Base-by-base conservation (phyloP, 2,329 filamentous ascomycete species). In the Dryadomyces quercus-mongolicae region DNA sequence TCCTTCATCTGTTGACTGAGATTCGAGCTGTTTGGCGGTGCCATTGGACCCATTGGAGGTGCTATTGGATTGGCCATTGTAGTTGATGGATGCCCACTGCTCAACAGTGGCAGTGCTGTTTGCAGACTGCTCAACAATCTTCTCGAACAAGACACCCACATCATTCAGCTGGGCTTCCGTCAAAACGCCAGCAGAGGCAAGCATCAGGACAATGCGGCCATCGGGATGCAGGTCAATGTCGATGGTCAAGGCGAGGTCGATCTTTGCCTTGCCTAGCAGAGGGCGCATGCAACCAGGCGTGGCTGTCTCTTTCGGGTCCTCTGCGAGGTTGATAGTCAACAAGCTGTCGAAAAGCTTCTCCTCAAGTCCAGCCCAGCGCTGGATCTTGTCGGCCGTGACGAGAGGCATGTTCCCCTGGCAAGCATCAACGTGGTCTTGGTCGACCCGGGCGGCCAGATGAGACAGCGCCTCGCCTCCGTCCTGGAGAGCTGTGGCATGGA, bases 281-380 rank as follows among this genome's bases (percentile, higher is more conserved):
- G 59, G 21, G 21, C 16, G 58, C 57, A 62, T 57, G 40, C 42
- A 16, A 3, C 55, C 55, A 2, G 51, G 43, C 3, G 3, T 10
- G 36, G 21, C 5, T 7, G 22, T 22, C 13, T 9, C 6, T 3
- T n/a, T 20, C 13, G 51, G 7, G 3, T 21, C 22, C 9, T 49
- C 34, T 12, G 57, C 38, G 21, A 60, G 49, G 21, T 60, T 60
- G 49, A 60, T 56, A 15, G 55, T 63, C 15, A 63, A 55, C 16
- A 63, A 57, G 36, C 57, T 61, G 50, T 63, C 58, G 21, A 62
- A 63, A 4, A 63, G 54, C 51, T 58, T 61, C 13, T 59, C 59
- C 22, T 62, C 56, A 9, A 54, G 47, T 6, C 53, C 54, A 8
- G 59, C 54, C 61, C 61, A 63, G 22, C 60, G 60, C 47, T 63